Evolutionary conservation across 768 basidiomycete species (phyloP).

Genomic region (Leucosporidium creatinivorum): DNA sequence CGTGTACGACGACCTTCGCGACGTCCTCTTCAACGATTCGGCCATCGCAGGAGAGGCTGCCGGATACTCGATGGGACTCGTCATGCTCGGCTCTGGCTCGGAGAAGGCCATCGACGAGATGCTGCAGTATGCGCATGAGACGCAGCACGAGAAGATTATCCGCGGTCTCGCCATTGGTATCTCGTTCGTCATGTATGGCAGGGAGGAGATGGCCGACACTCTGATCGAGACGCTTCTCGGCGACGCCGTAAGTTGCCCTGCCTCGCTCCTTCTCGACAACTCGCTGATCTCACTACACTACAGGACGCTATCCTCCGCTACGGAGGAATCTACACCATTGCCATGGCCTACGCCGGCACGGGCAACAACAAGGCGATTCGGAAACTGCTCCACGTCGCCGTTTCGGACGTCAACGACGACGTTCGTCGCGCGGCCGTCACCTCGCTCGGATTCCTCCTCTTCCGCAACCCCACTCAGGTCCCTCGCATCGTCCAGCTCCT

Average conservation of each 20-base stretch:
- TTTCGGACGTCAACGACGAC: constrained; percentile 96
- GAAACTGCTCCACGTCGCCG: constrained; percentile 86
- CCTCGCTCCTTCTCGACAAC: constrained; percentile 2
- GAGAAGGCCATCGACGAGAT: constrained; percentile 78
- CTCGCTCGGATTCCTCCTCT: constrained; percentile 87
- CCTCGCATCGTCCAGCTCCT: constrained; percentile 93
- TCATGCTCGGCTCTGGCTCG: constrained; percentile 92
- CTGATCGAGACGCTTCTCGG: constrained; percentile 67
- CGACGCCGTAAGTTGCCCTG: constrained; percentile 64
- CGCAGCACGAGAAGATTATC: constrained; percentile 98
- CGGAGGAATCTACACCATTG: constrained; percentile 93
- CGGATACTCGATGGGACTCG: constrained; percentile 94
- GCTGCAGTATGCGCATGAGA: constrained; percentile 91
- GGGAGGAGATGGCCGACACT: constrained; percentile 84
- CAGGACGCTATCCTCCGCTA: constrained; percentile 96
- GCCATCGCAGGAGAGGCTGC: constrained; percentile 93
- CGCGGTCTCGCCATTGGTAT: constrained; percentile 87
- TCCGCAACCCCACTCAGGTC: constrained; percentile 93
- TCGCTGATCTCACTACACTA: neutral
- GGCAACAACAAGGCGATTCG: constrained; percentile 89
- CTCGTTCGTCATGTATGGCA: constrained; percentile 84
- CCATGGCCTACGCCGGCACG: constrained; percentile 92
- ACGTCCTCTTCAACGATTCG: constrained; percentile 81
- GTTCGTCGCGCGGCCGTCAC: constrained; percentile 95
- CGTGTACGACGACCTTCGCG: constrained; percentile 85